Evolutionary conservation across 768 basidiomycete genomes (phyloP).

Genomic region (Pholiota conissans): DNA sequence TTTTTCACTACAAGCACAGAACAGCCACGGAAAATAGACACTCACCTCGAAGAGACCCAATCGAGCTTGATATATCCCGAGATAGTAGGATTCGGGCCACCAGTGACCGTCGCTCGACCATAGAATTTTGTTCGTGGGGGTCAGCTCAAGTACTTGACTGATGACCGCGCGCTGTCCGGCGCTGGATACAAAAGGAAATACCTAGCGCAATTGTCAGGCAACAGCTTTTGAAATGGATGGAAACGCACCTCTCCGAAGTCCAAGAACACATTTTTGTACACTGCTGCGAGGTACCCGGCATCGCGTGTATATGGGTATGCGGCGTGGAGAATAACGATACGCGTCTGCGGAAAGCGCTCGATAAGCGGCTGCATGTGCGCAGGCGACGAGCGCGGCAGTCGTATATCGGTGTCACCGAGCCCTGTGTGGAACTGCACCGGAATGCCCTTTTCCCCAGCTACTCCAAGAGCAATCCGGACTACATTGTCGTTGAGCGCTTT

Average conservation of each 20-base stretch:
- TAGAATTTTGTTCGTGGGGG: conserved; percentile 77
- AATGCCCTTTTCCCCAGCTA: conserved; percentile 53
- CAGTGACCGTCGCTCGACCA: conserved; percentile 80
- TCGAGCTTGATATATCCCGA: conserved; percentile 65
- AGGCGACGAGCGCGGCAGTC: conserved; percentile 56
- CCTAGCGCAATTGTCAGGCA: conserved; percentile 24
- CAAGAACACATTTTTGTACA: conserved; percentile 73
- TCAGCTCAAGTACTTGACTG: conserved; percentile 65
- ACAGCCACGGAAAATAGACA: neutral
- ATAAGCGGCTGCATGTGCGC: conserved; percentile 70
- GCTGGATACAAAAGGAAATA: conserved; percentile 67
- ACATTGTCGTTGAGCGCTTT: conserved; percentile 69
- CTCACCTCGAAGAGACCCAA: conserved; percentile 58
- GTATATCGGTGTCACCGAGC: conserved; percentile 74
- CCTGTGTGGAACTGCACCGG: conserved; percentile 89
- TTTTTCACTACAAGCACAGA: neutral
- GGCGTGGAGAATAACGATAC: conserved; percentile 70
- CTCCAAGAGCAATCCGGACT: conserved; percentile 51
- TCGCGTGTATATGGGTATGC: conserved; percentile 81
- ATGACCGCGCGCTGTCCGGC: conserved; percentile 63
- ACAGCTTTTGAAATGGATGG: too few relatives aligned
- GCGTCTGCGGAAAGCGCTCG: conserved; percentile 57
- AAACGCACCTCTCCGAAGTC: conserved; percentile 71
- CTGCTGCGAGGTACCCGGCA: conserved; percentile 72
- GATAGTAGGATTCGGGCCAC: conserved; percentile 80